A percentile compares a stretch with the other conserved stretches of the same genome.
phyloP scores from a whole-genome alignment of 495 filamentous ascomycete genomes.

The Hypoxylon perforatum region DNA sequence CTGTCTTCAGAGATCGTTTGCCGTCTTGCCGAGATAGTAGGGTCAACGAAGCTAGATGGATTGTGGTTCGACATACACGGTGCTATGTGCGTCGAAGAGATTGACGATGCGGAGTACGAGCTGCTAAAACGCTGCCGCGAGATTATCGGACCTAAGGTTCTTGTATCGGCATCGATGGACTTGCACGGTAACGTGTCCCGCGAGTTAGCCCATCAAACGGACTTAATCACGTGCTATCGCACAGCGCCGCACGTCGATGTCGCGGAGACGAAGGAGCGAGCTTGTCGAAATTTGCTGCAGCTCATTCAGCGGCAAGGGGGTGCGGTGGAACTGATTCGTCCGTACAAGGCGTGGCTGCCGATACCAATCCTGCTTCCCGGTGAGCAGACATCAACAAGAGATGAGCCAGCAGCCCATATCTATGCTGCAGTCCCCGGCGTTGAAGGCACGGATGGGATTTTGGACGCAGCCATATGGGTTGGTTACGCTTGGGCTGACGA shows the following conservation, averaged over 20 bases:
- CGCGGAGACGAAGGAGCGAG: conserved; percentile 63
- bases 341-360: conserved; percentile 67
- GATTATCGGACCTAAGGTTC: conserved; percentile 59
- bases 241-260: conserved; percentile 66
- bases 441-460: conserved; percentile 52
- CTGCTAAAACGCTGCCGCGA: conserved; percentile 60
- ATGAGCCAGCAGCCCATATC: conserved; percentile 65
- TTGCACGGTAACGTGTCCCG: conserved; percentile 68
- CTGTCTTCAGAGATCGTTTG: conserved; percentile 61
- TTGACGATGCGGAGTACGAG: conserved; percentile 64
- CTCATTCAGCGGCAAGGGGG: conserved; percentile 44
- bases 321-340: conserved; percentile 43
- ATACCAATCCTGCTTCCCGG: conserved; percentile 66
- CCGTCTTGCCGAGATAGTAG: conserved; percentile 52
- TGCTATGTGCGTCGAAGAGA: conserved; percentile 66
- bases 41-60: conserved; percentile 53
- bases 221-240: conserved; percentile 68
- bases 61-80: conserved; percentile 71
- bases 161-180: conserved; percentile 69
- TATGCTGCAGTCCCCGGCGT: conserved; percentile 62
- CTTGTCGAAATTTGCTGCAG: conserved; percentile 63
- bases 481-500: conserved; percentile 72
- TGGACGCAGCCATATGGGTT: conserved; percentile 69
- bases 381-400: conserved; percentile 68
- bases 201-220: conserved; percentile 60